Evolutionary conservation across 768 basidiomycete genomes (phyloP).

Genomic region (Leccinum aurantiacum): DNA sequence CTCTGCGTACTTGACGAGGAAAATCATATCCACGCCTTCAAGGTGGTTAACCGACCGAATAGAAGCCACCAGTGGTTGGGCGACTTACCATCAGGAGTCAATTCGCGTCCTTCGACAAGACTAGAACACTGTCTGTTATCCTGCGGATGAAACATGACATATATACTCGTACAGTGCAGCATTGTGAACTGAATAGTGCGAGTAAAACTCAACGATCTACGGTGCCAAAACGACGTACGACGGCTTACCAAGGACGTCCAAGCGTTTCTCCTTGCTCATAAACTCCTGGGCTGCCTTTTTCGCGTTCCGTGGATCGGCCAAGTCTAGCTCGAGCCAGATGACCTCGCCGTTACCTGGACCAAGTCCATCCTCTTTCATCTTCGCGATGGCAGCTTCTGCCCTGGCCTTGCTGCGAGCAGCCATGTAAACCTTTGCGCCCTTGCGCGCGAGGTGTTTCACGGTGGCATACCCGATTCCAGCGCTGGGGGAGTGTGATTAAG

Average conservation of each 20-base stretch:
- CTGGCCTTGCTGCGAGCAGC: slow-evolving; percentile 48
- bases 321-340: slow-evolving; percentile 50
- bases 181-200: no score
- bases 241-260: slow-evolving; percentile 53
- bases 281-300: slow-evolving; percentile 51
- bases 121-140: background rate
- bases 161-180: no score
- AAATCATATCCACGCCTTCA: slow-evolving; percentile 39
- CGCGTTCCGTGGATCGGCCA: slow-evolving; percentile 48
- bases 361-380: slow-evolving; percentile 44
- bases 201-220: background rate
- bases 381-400: slow-evolving; percentile 48
- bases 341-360: slow-evolving; percentile 47
- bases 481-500: slow-evolving; percentile 25
- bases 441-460: slow-evolving; percentile 48
- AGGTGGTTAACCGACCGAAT: background rate
- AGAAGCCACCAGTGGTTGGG: background rate
- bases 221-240: background rate
- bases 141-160: no score
- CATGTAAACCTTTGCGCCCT: slow-evolving; percentile 61
- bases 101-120: slow-evolving; percentile 16
- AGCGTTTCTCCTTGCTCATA: slow-evolving; percentile 45
- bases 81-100: slow-evolving; percentile 30
- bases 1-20: slow-evolving; percentile 44
- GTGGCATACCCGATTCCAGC: slow-evolving; percentile 53